Evolutionary conservation across 371 early-diverging fungal species (phyloP).

Genomic region (Mortierella sp.): DNA sequence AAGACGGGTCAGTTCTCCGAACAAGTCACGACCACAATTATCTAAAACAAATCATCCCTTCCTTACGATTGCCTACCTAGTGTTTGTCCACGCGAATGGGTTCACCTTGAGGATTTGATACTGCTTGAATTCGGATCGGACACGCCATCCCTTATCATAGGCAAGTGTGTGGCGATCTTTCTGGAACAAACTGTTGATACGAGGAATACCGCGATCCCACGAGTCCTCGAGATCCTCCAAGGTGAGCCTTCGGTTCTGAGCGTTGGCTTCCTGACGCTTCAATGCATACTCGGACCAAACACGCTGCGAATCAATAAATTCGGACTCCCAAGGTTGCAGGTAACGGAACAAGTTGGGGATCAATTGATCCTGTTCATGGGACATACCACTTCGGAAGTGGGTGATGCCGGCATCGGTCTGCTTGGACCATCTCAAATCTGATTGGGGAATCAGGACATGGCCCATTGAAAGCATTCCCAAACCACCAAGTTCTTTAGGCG

Average conservation of each 20-base stretch:
- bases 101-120: slow-evolving; percentile 95
- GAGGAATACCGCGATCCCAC: slow-evolving; percentile 99
- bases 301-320: slow-evolving; percentile 98
- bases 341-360: slow-evolving; percentile 98
- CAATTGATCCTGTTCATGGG: slow-evolving; percentile 95
- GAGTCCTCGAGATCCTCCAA: slow-evolving; percentile 97
- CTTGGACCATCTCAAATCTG: slow-evolving; percentile 95
- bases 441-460: slow-evolving; percentile 96
- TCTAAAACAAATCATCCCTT: neutral
- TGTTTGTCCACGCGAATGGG: slow-evolving; percentile 96
- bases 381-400: slow-evolving; percentile 98
- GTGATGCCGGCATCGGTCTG: slow-evolving; percentile 98
- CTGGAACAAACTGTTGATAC: slow-evolving; percentile 96
- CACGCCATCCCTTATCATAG: slow-evolving; percentile 99
- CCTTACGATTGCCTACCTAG: slow-evolving; percentile 21
- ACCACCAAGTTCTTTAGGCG: slow-evolving; percentile 97
- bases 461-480: slow-evolving; percentile 99
- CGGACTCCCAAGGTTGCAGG: slow-evolving; percentile 98
- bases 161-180: slow-evolving; percentile 98
- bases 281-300: slow-evolving; percentile 99
- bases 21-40: neutral
- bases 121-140: slow-evolving; percentile 97
- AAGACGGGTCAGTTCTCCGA: neutral
- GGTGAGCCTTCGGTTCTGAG: slow-evolving; percentile 94
- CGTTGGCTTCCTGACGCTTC: slow-evolving; percentile 96